Percentiles rank a stretch among this genome's conserved stretches.
Conservation (phyloP, 371 early-diverging fungal genomes). For the Apophysomyces elegans region DNA sequence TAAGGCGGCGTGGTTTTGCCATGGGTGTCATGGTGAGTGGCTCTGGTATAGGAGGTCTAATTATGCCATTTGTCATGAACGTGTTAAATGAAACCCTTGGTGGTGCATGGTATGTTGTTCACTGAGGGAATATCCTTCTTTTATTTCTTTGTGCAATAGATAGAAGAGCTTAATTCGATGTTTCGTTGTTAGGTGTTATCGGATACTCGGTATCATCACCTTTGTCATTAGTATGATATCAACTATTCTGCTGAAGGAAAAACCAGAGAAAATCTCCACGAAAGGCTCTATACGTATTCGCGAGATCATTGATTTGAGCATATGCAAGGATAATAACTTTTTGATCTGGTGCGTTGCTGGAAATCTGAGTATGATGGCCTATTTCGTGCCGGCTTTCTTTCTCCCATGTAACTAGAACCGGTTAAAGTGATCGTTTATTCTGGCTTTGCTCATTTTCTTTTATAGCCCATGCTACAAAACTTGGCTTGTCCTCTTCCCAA, state of each 20-base stretch:
- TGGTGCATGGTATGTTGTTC: constrained; percentile 45
- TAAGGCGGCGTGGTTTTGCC: constrained; percentile 23
- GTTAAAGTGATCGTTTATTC: neutral
- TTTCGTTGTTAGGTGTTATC: constrained; percentile 9
- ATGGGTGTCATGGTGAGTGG: constrained; percentile 63
- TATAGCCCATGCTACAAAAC: constrained; percentile 17
- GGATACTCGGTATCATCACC: constrained; percentile 16
- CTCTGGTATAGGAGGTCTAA: constrained; percentile 79
- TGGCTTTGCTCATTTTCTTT: neutral
- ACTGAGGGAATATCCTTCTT: neutral
- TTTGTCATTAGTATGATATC: constrained; percentile 13
- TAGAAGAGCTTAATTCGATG: neutral
- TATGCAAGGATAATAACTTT: constrained; percentile 16
- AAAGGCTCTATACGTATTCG: constrained; percentile 10
- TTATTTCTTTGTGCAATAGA: neutral
- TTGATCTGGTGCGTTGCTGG: constrained; percentile 38
- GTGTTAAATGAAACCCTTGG: constrained; percentile 61
- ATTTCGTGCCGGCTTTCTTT: constrained; percentile 45
- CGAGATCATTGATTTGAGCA: constrained; percentile 12
- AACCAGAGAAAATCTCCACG: neutral
- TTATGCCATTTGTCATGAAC: constrained; percentile 70
- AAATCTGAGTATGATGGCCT: constrained; percentile 38
- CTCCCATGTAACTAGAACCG: constrained; percentile 34
- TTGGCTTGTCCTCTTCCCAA: constrained; percentile 30
- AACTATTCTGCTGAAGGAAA: constrained; percentile 15